Base-by-base conservation (phyloP, 2,329 filamentous ascomycete genomes). In the Pyrenochaeta sp. region DNA sequence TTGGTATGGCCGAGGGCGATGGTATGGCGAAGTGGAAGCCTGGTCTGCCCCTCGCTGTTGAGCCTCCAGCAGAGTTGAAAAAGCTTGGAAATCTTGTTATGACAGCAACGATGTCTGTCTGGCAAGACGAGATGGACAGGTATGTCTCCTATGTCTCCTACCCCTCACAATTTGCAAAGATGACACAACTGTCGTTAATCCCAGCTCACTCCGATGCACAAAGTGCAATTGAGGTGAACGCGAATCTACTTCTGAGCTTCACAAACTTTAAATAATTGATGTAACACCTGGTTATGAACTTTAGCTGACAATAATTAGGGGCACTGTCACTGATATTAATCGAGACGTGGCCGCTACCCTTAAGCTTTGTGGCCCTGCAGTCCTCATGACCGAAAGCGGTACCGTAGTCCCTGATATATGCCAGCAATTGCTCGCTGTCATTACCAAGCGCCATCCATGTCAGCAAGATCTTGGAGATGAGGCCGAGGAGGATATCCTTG, bases 191-290 rank as follows among this genome's bases (percentile, higher is more conserved):
- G 43, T 87, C 91, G 91, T 93, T 93, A 94, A 86, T 94, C 94
- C 92, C 93, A 97, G 93, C 93, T 97, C 94, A 97, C 93, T 97
- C 91, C 91, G 90, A 98, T 89, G 88, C 91, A 85, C 81, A 85
- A 81, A 63, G 75, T 87, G 90, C 87, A 87, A 81, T 87, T 96
- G 92, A 90, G 92, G 91, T 88, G 88, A 95, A 96, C 79, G 82
- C 92, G 89, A 84, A 79, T 83, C 79, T 81, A 77, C 82, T 82
- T 78, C 81, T 83, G 80, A 83, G 73, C 64, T 55, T 77, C 77
- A 74, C 71, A 79, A 82, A 78, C 79, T 65, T 64, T 60, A 54
- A 66, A 59, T 20, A 10, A 37, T 53, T 66, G 33, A 27, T 58
- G 56, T 50, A 17, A 56, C 35, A 33, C 20, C 29, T 21, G 45